Conservation (phyloP, 148 eudicot species). For the Pouteria glomerata region DNA sequence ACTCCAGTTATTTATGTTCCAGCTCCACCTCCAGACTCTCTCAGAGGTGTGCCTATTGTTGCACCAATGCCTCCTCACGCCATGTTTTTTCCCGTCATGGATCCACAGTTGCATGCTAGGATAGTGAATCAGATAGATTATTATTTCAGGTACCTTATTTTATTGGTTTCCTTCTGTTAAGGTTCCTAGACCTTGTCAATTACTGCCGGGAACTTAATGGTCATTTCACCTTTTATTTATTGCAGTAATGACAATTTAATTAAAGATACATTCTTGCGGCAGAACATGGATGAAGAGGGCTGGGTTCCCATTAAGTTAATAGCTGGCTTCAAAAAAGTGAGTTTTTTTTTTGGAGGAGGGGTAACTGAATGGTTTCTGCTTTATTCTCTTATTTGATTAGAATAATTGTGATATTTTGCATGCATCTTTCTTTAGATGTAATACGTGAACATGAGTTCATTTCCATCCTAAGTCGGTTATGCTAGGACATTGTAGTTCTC, state of each 20-base stretch:
- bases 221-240: not conserved
- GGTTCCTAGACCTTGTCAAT: not conserved
- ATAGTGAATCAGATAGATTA: constrained; percentile 74
- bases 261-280: constrained; percentile 67
- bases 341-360: constrained; percentile 19
- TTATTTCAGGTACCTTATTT: constrained; percentile 65
- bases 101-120: constrained; percentile 45
- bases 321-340: constrained; percentile 71
- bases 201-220: not conserved
- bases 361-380: constrained; percentile 4
- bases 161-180: not conserved
- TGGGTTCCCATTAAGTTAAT: constrained; percentile 77
- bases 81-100: constrained; percentile 31
- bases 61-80: constrained; percentile 37
- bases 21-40: constrained; percentile 29
- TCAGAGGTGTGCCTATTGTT: constrained; percentile 42
- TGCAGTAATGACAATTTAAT: constrained; percentile 77
- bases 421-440: not conserved
- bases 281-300: constrained; percentile 75
- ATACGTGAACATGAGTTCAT: not conserved
- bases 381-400: not conserved
- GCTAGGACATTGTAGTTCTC: not conserved
- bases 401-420: not conserved
- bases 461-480: not conserved
- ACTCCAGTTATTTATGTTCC: constrained; percentile 25